These are phyloP conservation scores for Kuraishia borneana DNA, from an alignment of 805 yeast genomes.

Conservation along the genomic window DNA sequence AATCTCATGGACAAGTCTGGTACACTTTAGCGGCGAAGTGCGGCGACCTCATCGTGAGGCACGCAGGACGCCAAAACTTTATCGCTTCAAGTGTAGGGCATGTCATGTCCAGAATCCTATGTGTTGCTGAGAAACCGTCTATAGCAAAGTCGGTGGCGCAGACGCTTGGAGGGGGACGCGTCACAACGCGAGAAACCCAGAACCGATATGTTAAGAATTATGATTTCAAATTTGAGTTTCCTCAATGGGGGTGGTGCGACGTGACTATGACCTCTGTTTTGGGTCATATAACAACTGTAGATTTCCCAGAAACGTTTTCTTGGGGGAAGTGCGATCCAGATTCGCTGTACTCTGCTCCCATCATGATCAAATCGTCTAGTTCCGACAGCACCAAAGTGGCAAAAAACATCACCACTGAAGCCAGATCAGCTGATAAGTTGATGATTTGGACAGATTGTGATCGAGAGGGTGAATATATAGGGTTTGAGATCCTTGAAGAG, in stretches of 20 bases:
- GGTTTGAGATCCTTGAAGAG: constrained; percentile 67
- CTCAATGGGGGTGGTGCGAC: constrained; percentile 47
- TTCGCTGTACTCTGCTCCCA: constrained; percentile 61
- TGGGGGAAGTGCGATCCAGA: constrained; percentile 64
- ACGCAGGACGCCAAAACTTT: too few species aligned
- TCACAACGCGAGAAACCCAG: constrained; percentile 31
- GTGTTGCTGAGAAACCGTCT: constrained; percentile 96
- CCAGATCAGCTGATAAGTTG: constrained; percentile 44
- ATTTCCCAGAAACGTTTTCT: constrained; percentile 48
- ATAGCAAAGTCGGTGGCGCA: constrained; percentile 77
- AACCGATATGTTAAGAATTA: constrained; percentile 68
- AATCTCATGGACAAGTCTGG: too few species aligned
- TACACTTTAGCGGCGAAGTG: too few species aligned
- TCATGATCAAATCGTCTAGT: constrained; percentile 24
- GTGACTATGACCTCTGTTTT: constrained; percentile 88
- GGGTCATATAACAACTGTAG: constrained; percentile 70
- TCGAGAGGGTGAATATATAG: constrained; percentile 91
- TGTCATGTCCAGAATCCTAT: constrained; percentile 55
- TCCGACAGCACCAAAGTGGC: constrained; percentile 34
- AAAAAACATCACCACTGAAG: constrained; percentile 57
- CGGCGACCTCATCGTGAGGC: too few species aligned
- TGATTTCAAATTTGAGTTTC: constrained; percentile 61
- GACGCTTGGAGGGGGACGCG: constrained; percentile 66
- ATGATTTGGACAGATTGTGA: constrained; percentile 99
- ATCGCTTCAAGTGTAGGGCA: too few species aligned